These are phyloP conservation scores for Peterozyma toletana DNA, from an alignment of 805 yeast species.

Conservation along the genomic window DNA sequence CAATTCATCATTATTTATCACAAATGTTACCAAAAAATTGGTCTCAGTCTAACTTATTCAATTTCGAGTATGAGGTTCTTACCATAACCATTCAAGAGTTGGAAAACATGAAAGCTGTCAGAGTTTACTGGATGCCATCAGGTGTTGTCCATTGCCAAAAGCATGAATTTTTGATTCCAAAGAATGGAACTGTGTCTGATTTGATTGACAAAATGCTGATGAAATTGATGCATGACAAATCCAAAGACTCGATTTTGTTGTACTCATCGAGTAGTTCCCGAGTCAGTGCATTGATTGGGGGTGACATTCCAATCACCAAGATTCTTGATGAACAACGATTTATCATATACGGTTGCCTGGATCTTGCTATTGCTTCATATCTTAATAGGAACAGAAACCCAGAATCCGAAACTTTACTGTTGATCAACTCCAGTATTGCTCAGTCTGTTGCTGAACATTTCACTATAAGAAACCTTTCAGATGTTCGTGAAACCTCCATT, in stretches of 20 bases:
- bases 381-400: conserved; percentile 19
- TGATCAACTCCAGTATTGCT: not conserved
- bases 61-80: conserved; percentile 69
- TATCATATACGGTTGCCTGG: conserved; percentile 34
- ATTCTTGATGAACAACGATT: conserved; percentile 21
- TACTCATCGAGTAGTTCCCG: conserved; percentile 41
- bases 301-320: conserved; percentile 27
- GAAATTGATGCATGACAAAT: conserved; percentile 43
- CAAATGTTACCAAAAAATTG: conserved; percentile 31
- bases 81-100: conserved; percentile 68
- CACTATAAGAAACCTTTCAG: not conserved
- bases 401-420: conserved; percentile 1
- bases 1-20: conserved; percentile 25
- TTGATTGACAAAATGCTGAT: conserved; percentile 49
- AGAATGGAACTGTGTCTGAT: conserved; percentile 45
- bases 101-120: conserved; percentile 66
- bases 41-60: conserved; percentile 33
- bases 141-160: conserved; percentile 65
- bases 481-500: conserved; percentile 15
- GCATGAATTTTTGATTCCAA: conserved; percentile 65
- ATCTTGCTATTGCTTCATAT: conserved; percentile 16
- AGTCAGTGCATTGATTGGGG: conserved; percentile 10
- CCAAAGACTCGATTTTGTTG: conserved; percentile 38
- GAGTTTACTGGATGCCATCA: conserved; percentile 64
- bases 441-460: not conserved